Evolutionary conservation across 1,139 yeast genomes (phyloP), one percentile per base, ranked within the genome.

Genomic region (Candida freyschussii): DNA sequence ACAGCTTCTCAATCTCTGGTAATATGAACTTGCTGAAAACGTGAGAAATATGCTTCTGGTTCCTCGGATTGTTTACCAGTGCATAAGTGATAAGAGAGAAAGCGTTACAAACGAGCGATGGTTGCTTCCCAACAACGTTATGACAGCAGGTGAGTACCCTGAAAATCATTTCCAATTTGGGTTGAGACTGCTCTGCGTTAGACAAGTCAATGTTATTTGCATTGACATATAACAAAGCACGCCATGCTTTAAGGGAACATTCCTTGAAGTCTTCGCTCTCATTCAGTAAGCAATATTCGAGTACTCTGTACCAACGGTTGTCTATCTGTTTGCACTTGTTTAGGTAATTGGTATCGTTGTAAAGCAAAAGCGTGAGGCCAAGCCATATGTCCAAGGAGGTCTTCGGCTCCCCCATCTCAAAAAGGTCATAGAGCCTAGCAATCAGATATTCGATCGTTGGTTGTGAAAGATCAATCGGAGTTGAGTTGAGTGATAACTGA

Each of bases 381-480:
- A 47, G 10, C 52, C 52, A 47, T 7, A 36, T 24, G 21, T 47
- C 52, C 31, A 44, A 20, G 2, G 38, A 41, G 0, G 33, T 2
- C 14, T 41, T 39, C 7, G 17, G 19, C 10, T 24, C 27, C 2
- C 33, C 33, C 15, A 13, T 21, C 16, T 5, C 24, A 8, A 43
- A 3, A 18, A 29, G 5, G 3, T 32, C 45, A 3, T n/a, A 3
- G 6, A 45, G 23, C 23, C 41, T 34, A 4, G 28, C 18, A 2
- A 31, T 29, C 7, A 49, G 10, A 17, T 35, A 44, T 3, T 13
- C 3, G 13, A 37, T 27, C 0, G 42, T 38, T 4, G 35, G 13
- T 18, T 41, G 41, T 4, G 28, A 12, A 2, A 29, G 20, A 16
- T 41, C 43, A 10, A 40, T 9, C 13, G 43, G 43, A 3, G 45